Evolutionary conservation across 2,329 filamentous ascomycete genomes (phyloP), one percentile per base, ranked within the genome.

Genomic region (Teratosphaeria destructans): DNA sequence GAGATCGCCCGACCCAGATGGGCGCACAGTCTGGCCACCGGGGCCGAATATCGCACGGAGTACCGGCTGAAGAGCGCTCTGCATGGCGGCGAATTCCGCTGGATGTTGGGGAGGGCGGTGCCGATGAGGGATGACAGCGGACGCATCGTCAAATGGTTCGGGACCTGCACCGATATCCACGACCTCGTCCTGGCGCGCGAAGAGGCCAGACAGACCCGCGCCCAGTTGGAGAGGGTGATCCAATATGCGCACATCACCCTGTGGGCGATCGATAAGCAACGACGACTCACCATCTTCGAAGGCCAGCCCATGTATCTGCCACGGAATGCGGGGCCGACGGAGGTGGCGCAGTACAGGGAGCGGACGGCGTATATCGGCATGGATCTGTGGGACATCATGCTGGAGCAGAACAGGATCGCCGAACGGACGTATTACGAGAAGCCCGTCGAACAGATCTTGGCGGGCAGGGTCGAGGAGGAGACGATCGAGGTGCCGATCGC

Each of bases 131-230:
- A 89, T 61, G 81, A 85, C 53, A 82, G 82, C 0, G 87, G 86
- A 1, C 76, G 80, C 55, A 89, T 92, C 55, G 79, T 89, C 60
- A 90, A 88, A 68, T 92, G 88, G 88, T 90, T 89, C 66, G 89
- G 87, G 16, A 90, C 87, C 1, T 90, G 86, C 67, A 91, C 88
- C 12, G 88, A 93, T 63, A 87, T 91, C 19, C 85, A 92, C 67
- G 87, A 91, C 62, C 79, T 85, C 52, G 85, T 91, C 3, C 80
- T 88, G 67, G 82, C 86, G 14, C 85, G 87, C 61, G 78, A 87
- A 62, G 80, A 81, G 55, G 86, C 86, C 16, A 84, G 83, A 62
- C 80, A 84, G 60, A 87, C 82, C 19, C 80, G 85, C n/a, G 82
- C 87, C 66, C 87, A 90, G 68, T 78, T 93, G 0, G 77, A 85